Percentiles rank a stretch among this genome's conserved stretches.
Conservation (phyloP, 2,329 filamentous ascomycete species). For the Stagonosporopsis tanaceti region DNA sequence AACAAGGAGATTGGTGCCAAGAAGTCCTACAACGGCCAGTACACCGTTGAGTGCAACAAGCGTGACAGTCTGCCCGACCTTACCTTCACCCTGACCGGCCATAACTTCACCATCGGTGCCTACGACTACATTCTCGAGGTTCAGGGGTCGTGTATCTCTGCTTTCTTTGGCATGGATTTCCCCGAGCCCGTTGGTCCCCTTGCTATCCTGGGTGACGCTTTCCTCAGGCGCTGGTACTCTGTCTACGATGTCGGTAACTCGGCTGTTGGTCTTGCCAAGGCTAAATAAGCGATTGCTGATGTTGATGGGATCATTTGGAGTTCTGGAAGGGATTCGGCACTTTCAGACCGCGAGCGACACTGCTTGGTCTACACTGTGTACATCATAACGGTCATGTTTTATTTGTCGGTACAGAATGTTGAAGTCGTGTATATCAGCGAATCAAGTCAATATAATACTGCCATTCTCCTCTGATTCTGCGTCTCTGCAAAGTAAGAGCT, state of each 20-base stretch:
- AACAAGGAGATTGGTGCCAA: conserved; percentile 98
- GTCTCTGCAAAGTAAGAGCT: not conserved
- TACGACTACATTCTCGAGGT: conserved; percentile 97
- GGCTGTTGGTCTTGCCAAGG: conserved; percentile 86
- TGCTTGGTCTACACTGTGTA: conserved; percentile 29
- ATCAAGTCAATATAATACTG: conserved; percentile 23
- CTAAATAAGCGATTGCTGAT: conserved; percentile 64
- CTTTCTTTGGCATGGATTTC: conserved; percentile 92
- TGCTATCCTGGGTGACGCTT: conserved; percentile 89
- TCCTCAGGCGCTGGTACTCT: conserved; percentile 87
- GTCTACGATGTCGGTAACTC: conserved; percentile 94
- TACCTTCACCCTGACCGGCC: conserved; percentile 86
- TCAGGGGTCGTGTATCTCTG: conserved; percentile 93
- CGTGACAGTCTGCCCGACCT: conserved; percentile 86
- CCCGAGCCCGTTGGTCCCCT: conserved; percentile 88
- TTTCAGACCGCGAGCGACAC: not conserved
- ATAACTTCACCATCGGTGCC: conserved; percentile 89
- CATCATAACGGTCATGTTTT: conserved; percentile 22
- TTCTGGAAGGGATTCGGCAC: conserved; percentile 10
- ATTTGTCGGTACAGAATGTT: conserved; percentile 18
- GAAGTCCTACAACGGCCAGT: conserved; percentile 97
- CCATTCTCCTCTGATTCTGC: not conserved
- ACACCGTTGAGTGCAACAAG: conserved; percentile 88
- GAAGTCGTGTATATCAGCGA: conserved; percentile 27
- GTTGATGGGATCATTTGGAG: conserved; percentile 1